Percentiles rank a stretch among this genome's conserved stretches.
phyloP scores from a whole-genome alignment of 2,329 filamentous ascomycete species.

The Nemania serpens region DNA sequence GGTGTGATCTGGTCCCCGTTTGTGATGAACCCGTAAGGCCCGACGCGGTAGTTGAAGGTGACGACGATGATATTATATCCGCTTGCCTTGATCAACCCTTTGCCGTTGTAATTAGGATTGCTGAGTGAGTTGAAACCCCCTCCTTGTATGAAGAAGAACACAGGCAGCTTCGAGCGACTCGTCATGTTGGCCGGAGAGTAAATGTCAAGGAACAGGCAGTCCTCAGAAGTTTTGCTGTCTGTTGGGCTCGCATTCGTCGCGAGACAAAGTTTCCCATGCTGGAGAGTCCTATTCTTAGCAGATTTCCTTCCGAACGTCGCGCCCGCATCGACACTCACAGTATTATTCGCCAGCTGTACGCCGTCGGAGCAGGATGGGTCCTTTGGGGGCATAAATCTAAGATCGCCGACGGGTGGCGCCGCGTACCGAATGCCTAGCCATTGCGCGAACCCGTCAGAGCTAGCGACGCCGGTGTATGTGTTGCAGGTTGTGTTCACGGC shows the following conservation, averaged over 20 bases:
- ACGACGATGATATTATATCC: constrained; percentile 69
- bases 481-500: constrained; percentile 69
- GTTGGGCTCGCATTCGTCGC: constrained; percentile 29
- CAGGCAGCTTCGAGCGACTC: constrained; percentile 59
- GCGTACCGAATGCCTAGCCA: constrained; percentile 81
- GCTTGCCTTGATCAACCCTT: constrained; percentile 63
- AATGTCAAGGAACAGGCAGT: constrained; percentile 72
- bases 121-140: constrained; percentile 62
- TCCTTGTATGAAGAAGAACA: constrained; percentile 64
- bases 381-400: constrained; percentile 70
- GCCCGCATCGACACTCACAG: constrained; percentile 45
- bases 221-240: constrained; percentile 50
- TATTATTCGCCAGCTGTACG: constrained; percentile 57
- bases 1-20: constrained; percentile 59
- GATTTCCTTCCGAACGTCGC: neutral
- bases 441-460: constrained; percentile 63
- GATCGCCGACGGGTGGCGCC: constrained; percentile 65
- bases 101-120: constrained; percentile 61
- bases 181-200: constrained; percentile 62
- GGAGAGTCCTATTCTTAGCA: constrained; percentile 3
- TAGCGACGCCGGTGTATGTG: constrained; percentile 62
- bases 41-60: constrained; percentile 77
- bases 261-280: constrained; percentile 39
- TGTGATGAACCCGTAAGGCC: constrained; percentile 73
- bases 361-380: constrained; percentile 57